phyloP scores from a whole-genome alignment of 2,329 filamentous ascomycete species.

The Penicillium sp. region DNA sequence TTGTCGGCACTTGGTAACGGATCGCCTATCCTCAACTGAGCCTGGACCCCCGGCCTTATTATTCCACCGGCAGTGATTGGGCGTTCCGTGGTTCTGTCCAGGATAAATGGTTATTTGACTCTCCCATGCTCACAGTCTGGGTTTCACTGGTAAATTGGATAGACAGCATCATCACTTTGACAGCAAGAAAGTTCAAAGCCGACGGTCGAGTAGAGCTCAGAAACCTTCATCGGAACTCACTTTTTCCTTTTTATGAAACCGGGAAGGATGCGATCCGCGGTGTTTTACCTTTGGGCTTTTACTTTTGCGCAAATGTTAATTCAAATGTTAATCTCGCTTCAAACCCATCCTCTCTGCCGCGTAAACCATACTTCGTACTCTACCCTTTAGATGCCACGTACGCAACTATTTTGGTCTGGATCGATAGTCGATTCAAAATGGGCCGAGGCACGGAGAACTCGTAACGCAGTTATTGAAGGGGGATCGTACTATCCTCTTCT shows the following conservation, averaged over 20 bases:
- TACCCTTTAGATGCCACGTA: not conserved
- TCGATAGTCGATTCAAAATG: constrained; percentile 5
- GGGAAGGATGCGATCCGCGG: constrained; percentile 4
- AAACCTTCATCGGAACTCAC: constrained; percentile 1
- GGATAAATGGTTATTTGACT: constrained; percentile 6
- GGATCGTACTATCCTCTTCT: constrained; percentile 11
- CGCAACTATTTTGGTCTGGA: not conserved
- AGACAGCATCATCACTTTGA: not conserved
- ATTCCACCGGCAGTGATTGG: constrained; percentile 7
- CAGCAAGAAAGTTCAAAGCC: not conserved
- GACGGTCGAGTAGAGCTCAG: not conserved
- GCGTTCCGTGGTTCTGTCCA: constrained; percentile 1
- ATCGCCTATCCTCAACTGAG: constrained; percentile 7
- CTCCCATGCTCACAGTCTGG: not conserved
- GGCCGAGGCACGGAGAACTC: not conserved
- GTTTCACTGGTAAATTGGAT: not conserved
- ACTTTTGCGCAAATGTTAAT: not conserved
- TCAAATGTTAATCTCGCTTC: not conserved
- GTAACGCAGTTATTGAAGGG: not conserved
- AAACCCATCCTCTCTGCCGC: not conserved
- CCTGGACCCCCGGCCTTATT: not conserved
- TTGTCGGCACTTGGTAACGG: constrained; percentile 12
- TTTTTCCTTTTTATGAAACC: not conserved
- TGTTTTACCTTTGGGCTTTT: constrained; percentile 1
- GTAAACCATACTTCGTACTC: not conserved